Percentiles rank a stretch among this genome's conserved stretches.
phyloP scores from a whole-genome alignment of 129 eudicot genomes.

The Artemisia tridentata region DNA sequence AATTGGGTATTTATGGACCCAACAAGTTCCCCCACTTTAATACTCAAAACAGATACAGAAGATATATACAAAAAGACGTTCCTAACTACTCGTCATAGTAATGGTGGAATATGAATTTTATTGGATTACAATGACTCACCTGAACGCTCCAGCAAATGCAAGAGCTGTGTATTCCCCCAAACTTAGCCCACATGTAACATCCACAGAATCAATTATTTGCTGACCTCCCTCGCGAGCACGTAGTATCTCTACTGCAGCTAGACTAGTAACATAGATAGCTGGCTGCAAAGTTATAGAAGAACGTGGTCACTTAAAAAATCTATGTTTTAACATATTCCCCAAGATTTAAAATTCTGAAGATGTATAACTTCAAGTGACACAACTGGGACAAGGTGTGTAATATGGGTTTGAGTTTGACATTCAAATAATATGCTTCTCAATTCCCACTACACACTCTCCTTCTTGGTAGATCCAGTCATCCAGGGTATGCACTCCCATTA shows the following conservation, averaged over 20 bases:
- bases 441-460: no score
- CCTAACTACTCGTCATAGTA: neutral
- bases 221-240: conserved; percentile 97
- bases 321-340: neutral
- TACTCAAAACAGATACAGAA: neutral
- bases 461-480: neutral
- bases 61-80: neutral
- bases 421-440: no score
- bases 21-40: no score
- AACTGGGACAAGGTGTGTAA: no score
- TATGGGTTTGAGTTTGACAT: no score
- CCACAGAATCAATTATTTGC: conserved; percentile 87
- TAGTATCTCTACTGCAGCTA: conserved; percentile 91
- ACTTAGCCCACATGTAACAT: conserved; percentile 95
- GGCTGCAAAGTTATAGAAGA: conserved; percentile 52
- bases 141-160: conserved; percentile 96
- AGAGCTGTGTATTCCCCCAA: conserved; percentile 99
- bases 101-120: neutral
- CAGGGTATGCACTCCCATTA: neutral
- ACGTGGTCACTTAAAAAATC: conserved; percentile 1
- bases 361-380: neutral
- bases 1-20: no score
- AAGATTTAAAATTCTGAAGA: neutral
- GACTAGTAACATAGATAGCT: conserved; percentile 88
- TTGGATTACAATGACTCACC: conserved; percentile 34